Evolutionary conservation across 1,139 yeast genomes (phyloP).

Genomic region (Kodamaea fungicola): DNA sequence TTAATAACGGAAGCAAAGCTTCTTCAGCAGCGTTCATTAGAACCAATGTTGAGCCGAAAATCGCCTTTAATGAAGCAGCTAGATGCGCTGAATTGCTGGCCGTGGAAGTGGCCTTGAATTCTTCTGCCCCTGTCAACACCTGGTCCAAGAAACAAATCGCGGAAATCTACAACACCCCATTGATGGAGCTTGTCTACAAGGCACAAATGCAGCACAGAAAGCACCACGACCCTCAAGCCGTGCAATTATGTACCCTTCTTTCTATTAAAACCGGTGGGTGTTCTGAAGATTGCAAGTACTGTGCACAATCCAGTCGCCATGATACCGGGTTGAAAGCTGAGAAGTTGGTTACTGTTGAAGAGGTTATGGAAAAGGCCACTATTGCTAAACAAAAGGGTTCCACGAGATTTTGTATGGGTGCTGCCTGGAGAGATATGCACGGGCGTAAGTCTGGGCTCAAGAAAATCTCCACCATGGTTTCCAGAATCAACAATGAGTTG

Average conservation of each 20-base stretch:
- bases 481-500: slow-evolving; percentile 54
- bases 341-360: slow-evolving; percentile 56
- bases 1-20: too few species aligned
- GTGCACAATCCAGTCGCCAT: slow-evolving; percentile 71
- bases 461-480: slow-evolving; percentile 63
- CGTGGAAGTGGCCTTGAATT: slow-evolving; percentile 14
- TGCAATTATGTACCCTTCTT: slow-evolving; percentile 72
- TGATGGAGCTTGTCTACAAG: slow-evolving; percentile 57
- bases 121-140: slow-evolving; percentile 35
- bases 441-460: slow-evolving; percentile 70
- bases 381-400: slow-evolving; percentile 69
- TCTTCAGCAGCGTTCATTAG: neutral
- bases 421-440: slow-evolving; percentile 85
- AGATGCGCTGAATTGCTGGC: slow-evolving; percentile 2
- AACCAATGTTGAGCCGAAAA: slow-evolving; percentile 5
- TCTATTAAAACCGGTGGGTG: slow-evolving; percentile 81
- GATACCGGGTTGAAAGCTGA: slow-evolving; percentile 70
- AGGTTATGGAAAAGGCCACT: slow-evolving; percentile 60
- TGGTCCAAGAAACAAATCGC: slow-evolving; percentile 63
- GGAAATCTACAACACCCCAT: slow-evolving; percentile 61
- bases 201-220: slow-evolving; percentile 67
- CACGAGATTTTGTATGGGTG: slow-evolving; percentile 82
- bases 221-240: slow-evolving; percentile 65
- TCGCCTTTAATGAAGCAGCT: slow-evolving; percentile 5
- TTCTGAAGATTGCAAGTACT: slow-evolving; percentile 77